Base-by-base conservation (phyloP, 164 flowering plant genomes). In the Buxus sempervirens region DNA sequence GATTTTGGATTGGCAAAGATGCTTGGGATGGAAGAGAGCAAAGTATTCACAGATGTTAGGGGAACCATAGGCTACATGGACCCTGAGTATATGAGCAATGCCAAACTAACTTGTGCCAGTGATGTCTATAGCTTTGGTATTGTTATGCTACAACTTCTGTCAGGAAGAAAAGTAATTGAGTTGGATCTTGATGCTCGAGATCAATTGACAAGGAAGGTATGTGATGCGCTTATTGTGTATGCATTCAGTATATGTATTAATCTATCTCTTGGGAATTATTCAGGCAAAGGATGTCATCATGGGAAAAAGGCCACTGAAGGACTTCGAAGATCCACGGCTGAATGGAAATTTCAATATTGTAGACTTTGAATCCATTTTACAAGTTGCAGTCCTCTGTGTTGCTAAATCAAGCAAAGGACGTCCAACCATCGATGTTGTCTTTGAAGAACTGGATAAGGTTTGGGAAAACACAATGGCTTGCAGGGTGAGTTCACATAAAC, bases 1-100 rank as follows among this genome's bases (percentile, higher is more conserved):
- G 92, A 90, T 84, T 90, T 90, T 69, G 96, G 96, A 58, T 76
- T 90, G 75, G 92, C 96, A 22, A 90, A 68, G 76, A 77, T 90
- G 82, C 67, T 90, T 55, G 86, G 80, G 20, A 85, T 87, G 89
- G 87, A 90, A 45, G 86, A 90, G 75, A 87, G 82, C 72, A 86
- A 86, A 66, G 96, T 90, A 13, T 88, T 83, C 60, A 90, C 96
- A 5, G 90, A 85, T 71, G 90, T 90, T 20, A 78, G 87, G 49
- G 96, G 93, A 64, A 88, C 93, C 28, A 78, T 88, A 49, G 96
- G 92, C 21, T 90, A 88, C 68, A 90, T 90, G 96, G 96, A 88
- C 65, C 90, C 90, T 24, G 90, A 90, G 58, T 90, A 90, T 67
- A 86, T 88, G 89, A 86, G 72, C 69, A 88, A 88, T 72, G 91